Evolutionary conservation across 2,329 filamentous ascomycete species (phyloP).

Genomic region (Clonostachys chloroleuca): DNA sequence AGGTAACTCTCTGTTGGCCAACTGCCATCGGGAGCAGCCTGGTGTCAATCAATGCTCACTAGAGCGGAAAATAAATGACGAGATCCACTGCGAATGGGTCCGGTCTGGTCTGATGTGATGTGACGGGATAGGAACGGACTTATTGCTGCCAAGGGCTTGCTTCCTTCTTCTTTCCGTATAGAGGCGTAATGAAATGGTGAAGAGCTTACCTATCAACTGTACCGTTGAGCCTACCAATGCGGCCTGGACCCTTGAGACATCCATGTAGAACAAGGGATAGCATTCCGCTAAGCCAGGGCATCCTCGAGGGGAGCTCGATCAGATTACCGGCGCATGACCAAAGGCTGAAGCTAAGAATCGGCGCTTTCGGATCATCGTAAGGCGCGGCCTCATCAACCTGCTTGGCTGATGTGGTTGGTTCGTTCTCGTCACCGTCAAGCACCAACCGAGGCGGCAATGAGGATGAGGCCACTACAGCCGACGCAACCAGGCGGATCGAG

Average conservation of each 20-base stretch:
- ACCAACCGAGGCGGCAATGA: slow-evolving; percentile 54
- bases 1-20: too few relatives aligned
- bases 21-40: not conserved
- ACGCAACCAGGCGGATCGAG: slow-evolving; percentile 60
- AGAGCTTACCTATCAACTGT: slow-evolving; percentile 81
- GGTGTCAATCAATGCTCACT: slow-evolving; percentile 20
- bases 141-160: too few relatives aligned
- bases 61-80: slow-evolving; percentile 14
- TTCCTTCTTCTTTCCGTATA: too few relatives aligned
- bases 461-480: slow-evolving; percentile 62
- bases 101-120: too few relatives aligned
- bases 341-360: slow-evolving; percentile 66
- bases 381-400: not conserved
- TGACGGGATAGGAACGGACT: slow-evolving; percentile 19
- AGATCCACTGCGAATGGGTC: too few relatives aligned
- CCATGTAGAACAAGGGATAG: slow-evolving; percentile 74
- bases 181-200: too few relatives aligned
- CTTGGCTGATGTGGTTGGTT: not conserved
- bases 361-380: not conserved
- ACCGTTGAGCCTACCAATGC: slow-evolving; percentile 69
- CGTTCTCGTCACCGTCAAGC: slow-evolving; percentile 4
- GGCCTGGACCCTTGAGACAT: slow-evolving; percentile 69
- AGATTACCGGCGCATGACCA: slow-evolving; percentile 73
- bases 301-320: slow-evolving; percentile 70
- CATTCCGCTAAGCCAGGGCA: slow-evolving; percentile 84